Conservation (phyloP, 371 early-diverging fungal genomes). For the Mucor velutinosus region DNA sequence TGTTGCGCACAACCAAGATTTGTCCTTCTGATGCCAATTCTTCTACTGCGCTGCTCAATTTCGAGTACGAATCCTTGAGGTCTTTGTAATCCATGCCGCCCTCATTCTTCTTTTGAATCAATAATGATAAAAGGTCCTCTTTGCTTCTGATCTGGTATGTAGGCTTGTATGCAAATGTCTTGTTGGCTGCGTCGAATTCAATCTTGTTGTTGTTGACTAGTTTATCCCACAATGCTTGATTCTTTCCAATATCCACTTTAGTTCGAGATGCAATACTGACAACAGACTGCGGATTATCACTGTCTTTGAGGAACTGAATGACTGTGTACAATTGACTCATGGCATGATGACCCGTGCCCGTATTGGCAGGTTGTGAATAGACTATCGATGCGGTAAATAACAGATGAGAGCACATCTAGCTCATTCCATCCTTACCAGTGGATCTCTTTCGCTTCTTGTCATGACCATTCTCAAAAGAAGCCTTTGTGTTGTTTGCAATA, state of each 20-base stretch:
- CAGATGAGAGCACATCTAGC: background rate
- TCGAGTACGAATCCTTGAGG: constrained; percentile 80
- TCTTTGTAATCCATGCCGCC: constrained; percentile 83
- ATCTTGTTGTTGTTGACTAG: constrained; percentile 70
- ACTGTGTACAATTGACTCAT: constrained; percentile 66
- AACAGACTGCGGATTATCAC: constrained; percentile 65
- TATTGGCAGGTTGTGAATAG: constrained; percentile 63
- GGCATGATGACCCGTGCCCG: constrained; percentile 60
- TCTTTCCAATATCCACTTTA: constrained; percentile 61
- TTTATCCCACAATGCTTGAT: constrained; percentile 59
- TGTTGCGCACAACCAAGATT: constrained; percentile 76
- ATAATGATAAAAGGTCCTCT: constrained; percentile 70
- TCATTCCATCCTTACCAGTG: constrained; percentile 26
- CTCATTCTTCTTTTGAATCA: constrained; percentile 58
- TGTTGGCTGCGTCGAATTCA: constrained; percentile 53
- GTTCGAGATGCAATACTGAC: constrained; percentile 65
- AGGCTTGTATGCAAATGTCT: constrained; percentile 79
- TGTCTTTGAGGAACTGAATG: constrained; percentile 61
- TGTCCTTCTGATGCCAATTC: constrained; percentile 71
- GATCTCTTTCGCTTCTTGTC: constrained; percentile 39
- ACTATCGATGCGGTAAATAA: constrained; percentile 17
- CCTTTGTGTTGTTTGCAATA: constrained; percentile 44
- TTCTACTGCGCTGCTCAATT: constrained; percentile 66
- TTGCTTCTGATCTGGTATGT: constrained; percentile 75
- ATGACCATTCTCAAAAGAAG: constrained; percentile 32